Percentiles rank a stretch among this genome's conserved stretches.
Conservation (phyloP, 495 filamentous ascomycete genomes). For the Schizothecium vesticola region DNA sequence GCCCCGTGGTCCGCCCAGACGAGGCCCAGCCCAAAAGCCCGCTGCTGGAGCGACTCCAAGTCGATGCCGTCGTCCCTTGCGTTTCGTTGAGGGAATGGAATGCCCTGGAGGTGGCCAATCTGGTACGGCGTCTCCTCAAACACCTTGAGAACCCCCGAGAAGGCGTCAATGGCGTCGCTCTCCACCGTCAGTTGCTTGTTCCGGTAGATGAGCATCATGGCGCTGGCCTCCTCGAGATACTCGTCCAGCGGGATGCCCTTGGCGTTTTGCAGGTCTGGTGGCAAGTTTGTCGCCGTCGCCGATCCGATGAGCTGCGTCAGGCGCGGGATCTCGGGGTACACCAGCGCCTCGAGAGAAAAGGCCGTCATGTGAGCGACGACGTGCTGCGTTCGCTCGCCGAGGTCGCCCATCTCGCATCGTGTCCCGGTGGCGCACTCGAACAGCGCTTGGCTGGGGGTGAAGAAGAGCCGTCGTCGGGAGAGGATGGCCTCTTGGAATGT, state of each 20-base stretch:
- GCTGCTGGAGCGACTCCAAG: not conserved
- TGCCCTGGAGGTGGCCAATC: not conserved
- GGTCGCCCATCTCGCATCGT: not conserved
- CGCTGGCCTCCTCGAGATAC: not conserved
- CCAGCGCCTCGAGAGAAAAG: not conserved
- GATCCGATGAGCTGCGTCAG: not conserved
- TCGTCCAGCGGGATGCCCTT: not conserved
- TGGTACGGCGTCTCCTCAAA: not conserved
- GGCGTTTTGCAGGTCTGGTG: not conserved
- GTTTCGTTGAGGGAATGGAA: not conserved
- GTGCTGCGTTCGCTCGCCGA: not conserved
- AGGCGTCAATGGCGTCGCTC: not conserved
- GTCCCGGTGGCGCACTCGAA: constrained; percentile 32
- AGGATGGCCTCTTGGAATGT: constrained; percentile 41
- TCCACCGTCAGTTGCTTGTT: not conserved
- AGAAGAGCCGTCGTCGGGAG: constrained; percentile 29
- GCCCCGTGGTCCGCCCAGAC: not conserved
- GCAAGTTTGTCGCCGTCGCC: not conserved
- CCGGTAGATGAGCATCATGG: not conserved
- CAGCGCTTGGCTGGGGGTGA: constrained; percentile 31
- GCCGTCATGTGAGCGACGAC: not conserved
- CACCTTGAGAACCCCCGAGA: not conserved
- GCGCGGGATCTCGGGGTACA: not conserved
- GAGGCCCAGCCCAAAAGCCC: not conserved
- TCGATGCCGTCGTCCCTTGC: not conserved